These are phyloP conservation scores for Aspergillus amoenus DNA, from an alignment of 2,329 filamentous ascomycete genomes.

Conservation along the genomic window DNA sequence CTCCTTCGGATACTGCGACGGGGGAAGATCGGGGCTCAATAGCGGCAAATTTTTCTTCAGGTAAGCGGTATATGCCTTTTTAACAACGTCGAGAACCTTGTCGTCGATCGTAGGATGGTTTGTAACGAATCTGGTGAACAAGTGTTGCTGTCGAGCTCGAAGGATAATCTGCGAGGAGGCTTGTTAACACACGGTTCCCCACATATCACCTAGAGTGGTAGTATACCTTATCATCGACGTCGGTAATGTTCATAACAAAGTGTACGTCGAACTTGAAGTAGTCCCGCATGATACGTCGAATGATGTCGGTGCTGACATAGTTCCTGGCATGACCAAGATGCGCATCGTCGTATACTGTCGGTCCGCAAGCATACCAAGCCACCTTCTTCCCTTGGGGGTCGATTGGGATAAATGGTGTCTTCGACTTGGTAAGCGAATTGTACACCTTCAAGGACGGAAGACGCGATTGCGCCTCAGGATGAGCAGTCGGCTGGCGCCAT, in stretches of 20 bases:
- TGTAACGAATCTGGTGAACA: conserved; percentile 68
- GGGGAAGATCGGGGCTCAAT: conserved; percentile 45
- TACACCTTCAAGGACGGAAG: conserved; percentile 68
- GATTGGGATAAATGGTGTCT: conserved; percentile 72
- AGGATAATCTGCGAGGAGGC: conserved; percentile 55
- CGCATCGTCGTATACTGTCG: conserved; percentile 79
- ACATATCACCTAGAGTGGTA: not conserved
- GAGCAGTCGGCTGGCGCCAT: conserved; percentile 42
- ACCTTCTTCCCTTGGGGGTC: conserved; percentile 67
- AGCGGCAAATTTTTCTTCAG: conserved; percentile 67
- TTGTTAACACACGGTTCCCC: conserved; percentile 10
- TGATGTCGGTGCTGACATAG: conserved; percentile 87
- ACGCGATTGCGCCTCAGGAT: conserved; percentile 30
- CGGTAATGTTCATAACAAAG: conserved; percentile 93
- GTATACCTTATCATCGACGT: conserved; percentile 70
- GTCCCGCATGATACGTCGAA: conserved; percentile 76
- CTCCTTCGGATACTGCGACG: conserved; percentile 49
- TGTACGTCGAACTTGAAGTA: conserved; percentile 81
- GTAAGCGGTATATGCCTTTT: conserved; percentile 56
- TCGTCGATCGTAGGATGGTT: conserved; percentile 46
- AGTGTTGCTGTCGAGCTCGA: conserved; percentile 70
- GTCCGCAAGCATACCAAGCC: conserved; percentile 86
- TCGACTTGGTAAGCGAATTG: conserved; percentile 75
- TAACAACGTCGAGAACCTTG: conserved; percentile 51
- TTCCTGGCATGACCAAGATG: conserved; percentile 84